Base-by-base conservation (phyloP, 140 eudicot species). In the Eryngium alpinum region DNA sequence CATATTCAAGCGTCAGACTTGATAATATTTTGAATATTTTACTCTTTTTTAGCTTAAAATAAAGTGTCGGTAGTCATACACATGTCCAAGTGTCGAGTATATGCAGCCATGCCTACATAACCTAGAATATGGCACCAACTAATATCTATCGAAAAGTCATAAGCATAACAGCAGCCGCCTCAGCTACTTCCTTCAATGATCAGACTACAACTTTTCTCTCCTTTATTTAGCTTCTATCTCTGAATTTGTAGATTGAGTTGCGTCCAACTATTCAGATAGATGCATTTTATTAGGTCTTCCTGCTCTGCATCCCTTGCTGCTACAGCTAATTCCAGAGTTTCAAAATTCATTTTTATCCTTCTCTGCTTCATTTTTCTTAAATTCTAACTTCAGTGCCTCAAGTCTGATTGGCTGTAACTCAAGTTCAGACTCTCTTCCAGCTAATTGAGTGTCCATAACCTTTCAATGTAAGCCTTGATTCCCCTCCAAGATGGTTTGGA, bases 111-210 rank as follows among this genome's bases (percentile, higher is more conserved):
- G n/a, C n/a, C n/a, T n/a, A n/a, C n/a, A n/a, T n/a, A n/a, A n/a
- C n/a, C n/a, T n/a, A n/a, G n/a, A n/a, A n/a, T n/a, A n/a, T n/a
- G n/a, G n/a, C n/a, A n/a, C n/a, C n/a, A n/a, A n/a, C n/a, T n/a
- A n/a, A n/a, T n/a, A n/a, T n/a, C n/a, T n/a, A n/a, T n/a, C n/a
- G n/a, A n/a, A n/a, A n/a, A 17, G 85, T 85, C 0, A 97, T 89
- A 57, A 96, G 91, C 90, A 96, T 91, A 15, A 96, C 84, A 5
- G 99, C 92, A 66, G 99, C 99, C 0, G 98, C 98, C 86, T 96
- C 99, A 5, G 99, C 99, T 3, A 98, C 79, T 96, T 96, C 86
- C 99, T 90, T 98, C 99, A 96, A 85, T 96, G 99, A 81, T 96
- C 98, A 1, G 91, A 83, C 80, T 96, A 98, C 56, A 96, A 94